Evolutionary conservation across 352 stramenopile genomes (phyloP), one percentile per base, ranked within the genome.

Genomic region (Phytophthora fragariae): DNA sequence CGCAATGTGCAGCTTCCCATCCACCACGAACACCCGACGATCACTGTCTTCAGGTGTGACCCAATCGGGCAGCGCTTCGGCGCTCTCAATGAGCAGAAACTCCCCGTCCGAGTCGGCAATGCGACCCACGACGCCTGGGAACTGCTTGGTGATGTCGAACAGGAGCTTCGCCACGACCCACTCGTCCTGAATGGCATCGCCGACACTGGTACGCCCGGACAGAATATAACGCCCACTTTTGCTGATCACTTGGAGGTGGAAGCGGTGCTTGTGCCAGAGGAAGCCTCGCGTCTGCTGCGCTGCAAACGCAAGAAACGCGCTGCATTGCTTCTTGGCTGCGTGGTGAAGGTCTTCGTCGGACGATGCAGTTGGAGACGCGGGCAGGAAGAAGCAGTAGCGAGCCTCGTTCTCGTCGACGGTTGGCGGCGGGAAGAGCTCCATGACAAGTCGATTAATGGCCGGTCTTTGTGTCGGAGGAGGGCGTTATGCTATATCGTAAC

Each of bases 21-120:
- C 35, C 5, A 77, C 11, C 19, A 91, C 57, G 27, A 92, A 90
- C 47, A 90, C 75, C 5, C 88, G 77, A 8, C 73, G 70, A 37
- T 78, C 75, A 49, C 73, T 89, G 66, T 76, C 80, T 58, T 93
- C 83, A 1, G 88, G 88, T 8, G 81, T 81, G 53, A 91, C 77
- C 88, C 88, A 93, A 37, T 89, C 72, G 4, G 86, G 88, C 19
- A 95, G 71, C 41, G 69, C 70, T 39, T 93, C 82, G n/a, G 88
- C 88, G 31, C 79, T 84, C 70, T 93, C 86, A 67, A 95, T 92
- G 61, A 95, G 79, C 37, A 95, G 61, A 68, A 95, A 93, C 65
- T 95, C 83, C 37, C 88, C 88, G 68, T 93, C 88, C 4, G 73
- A 65, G 68, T 93, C 88, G 5, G 29, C 66, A 6, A 90, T 62